These are phyloP conservation scores for Tolypocladium pustulatum DNA, from an alignment of 2,329 filamentous ascomycete species.

Conservation along the genomic window DNA sequence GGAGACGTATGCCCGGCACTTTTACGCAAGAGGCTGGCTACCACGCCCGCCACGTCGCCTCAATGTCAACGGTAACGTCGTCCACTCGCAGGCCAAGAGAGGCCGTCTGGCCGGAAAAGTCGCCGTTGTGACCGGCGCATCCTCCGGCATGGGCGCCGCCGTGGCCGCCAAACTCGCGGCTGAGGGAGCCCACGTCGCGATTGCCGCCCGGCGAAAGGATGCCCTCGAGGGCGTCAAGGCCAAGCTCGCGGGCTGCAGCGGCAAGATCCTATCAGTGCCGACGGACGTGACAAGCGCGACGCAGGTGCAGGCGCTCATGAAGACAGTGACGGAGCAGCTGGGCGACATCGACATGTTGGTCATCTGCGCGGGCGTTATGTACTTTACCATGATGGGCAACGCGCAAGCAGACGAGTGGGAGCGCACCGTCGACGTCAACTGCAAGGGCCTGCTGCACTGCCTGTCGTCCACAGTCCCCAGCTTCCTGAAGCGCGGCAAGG, in stretches of 20 bases:
- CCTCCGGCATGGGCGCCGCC: constrained; percentile 69
- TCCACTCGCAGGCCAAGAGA: constrained; percentile 16
- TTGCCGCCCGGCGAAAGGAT: constrained; percentile 61
- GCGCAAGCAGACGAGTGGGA: constrained; percentile 66
- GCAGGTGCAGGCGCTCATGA: constrained; percentile 58
- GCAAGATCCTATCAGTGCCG: constrained; percentile 55
- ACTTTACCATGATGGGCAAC: constrained; percentile 81
- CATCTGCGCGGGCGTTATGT: constrained; percentile 76
- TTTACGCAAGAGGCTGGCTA: constrained; percentile 72
- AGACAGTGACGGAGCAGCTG: constrained; percentile 46
- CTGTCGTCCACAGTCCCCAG: constrained; percentile 57
- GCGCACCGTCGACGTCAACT: constrained; percentile 75
- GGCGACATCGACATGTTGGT: constrained; percentile 72
- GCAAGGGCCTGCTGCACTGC: constrained; percentile 69
- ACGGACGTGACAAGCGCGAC: constrained; percentile 62
- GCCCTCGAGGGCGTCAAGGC: constrained; percentile 58
- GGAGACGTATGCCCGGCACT: constrained; percentile 70
- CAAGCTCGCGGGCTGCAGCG: constrained; percentile 43
- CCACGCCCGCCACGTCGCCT: constrained; percentile 46
- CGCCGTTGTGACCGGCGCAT: constrained; percentile 69
- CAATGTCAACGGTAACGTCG: constrained; percentile 17
- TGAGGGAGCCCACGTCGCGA: constrained; percentile 61
- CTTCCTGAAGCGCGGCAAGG: constrained; percentile 59
- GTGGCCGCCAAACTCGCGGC: constrained; percentile 57
- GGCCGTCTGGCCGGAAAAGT: constrained; percentile 59